Conservation (phyloP, 192 early-diverging fungal species). For the Coemansia sp. region DNA sequence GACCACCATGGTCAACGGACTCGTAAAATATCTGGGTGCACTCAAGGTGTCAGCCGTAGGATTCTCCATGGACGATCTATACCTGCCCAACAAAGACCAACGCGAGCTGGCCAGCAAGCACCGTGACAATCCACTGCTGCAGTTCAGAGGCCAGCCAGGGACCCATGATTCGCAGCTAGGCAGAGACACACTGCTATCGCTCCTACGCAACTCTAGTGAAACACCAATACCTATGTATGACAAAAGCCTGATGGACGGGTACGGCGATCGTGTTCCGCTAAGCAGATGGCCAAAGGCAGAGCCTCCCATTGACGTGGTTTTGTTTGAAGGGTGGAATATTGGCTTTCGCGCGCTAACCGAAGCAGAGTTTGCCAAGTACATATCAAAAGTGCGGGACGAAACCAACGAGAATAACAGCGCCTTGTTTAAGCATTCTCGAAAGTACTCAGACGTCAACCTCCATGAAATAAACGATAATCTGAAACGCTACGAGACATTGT, state of each 20-base stretch:
- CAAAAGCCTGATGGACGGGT: slow-evolving; percentile 73
- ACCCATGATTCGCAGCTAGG: slow-evolving; percentile 83
- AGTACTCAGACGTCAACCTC: slow-evolving; percentile 33
- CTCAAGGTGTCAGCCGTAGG: slow-evolving; percentile 59
- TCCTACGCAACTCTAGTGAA: slow-evolving; percentile 28
- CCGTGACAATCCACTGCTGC: slow-evolving; percentile 68
- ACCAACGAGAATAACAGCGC: slow-evolving; percentile 4
- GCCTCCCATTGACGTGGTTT: slow-evolving; percentile 71
- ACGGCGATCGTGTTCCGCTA: slow-evolving; percentile 72
- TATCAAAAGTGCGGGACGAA: slow-evolving; percentile 15
- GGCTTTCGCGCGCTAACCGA: slow-evolving; percentile 72
- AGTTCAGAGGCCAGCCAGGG: slow-evolving; percentile 85
- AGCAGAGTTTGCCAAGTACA: slow-evolving; percentile 28
- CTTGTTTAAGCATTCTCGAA: slow-evolving; percentile 43
- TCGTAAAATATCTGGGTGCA: slow-evolving; percentile 43
- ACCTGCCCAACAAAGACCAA: slow-evolving; percentile 73
- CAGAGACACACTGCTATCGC: slow-evolving; percentile 47
- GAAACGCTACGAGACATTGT: slow-evolving; percentile 55
- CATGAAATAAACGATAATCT: slow-evolving; percentile 35
- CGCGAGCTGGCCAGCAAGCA: slow-evolving; percentile 23
- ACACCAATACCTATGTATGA: slow-evolving; percentile 77
- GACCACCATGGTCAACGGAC: slow-evolving; percentile 58
- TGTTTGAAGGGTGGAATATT: slow-evolving; percentile 93
- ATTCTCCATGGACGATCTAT: slow-evolving; percentile 87
- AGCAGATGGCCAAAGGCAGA: slow-evolving; percentile 59